Conservation (phyloP, 129 eudicot species). For the Smallanthus sonchifolius region DNA sequence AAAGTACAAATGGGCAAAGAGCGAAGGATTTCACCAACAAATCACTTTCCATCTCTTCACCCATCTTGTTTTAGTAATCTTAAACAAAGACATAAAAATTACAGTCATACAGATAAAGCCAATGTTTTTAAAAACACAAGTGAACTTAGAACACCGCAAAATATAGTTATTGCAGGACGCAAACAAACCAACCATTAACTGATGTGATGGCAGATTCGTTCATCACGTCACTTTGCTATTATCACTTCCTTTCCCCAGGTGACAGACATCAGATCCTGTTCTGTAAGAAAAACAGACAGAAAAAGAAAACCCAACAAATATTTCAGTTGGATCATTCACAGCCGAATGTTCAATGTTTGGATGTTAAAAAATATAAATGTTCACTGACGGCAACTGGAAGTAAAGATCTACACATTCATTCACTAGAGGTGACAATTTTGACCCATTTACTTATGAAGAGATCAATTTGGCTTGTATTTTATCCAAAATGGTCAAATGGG, state of each 20-base stretch:
- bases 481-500: background rate
- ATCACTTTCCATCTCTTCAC: conserved; percentile 29
- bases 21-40: conserved; percentile 32
- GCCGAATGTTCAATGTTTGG: background rate
- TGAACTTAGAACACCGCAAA: conserved; percentile 5
- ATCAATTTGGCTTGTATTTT: background rate
- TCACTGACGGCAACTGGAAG: background rate
- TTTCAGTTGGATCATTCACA: background rate
- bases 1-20: conserved; percentile 19
- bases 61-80: conserved; percentile 7
- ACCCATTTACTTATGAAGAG: background rate
- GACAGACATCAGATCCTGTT: conserved; percentile 20
- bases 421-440: background rate
- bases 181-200: conserved; percentile 28
- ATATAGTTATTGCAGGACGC: conserved; percentile 48
- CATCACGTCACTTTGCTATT: conserved; percentile 39
- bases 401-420: background rate
- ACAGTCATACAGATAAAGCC: background rate
- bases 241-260: conserved; percentile 19
- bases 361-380: background rate
- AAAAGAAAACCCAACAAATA: background rate
- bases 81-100: background rate
- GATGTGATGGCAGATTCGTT: conserved; percentile 27
- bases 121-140: background rate
- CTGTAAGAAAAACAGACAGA: background rate